Conservation (phyloP, 768 basidiomycete genomes). For the Lentinula edodes region DNA sequence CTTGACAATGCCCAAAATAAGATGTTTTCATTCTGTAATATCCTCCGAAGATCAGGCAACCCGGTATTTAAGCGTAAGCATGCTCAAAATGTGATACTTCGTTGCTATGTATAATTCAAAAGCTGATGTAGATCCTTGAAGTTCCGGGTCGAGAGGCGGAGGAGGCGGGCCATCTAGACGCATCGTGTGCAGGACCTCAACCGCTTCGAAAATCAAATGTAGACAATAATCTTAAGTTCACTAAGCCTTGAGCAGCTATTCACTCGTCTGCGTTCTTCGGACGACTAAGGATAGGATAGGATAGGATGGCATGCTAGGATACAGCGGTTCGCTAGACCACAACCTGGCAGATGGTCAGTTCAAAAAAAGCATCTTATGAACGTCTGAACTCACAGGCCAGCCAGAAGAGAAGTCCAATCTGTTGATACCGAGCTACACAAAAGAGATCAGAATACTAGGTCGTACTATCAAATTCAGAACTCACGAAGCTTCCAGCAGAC, state of each 20-base stretch:
- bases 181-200: too few species aligned
- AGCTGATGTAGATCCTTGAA: neutral
- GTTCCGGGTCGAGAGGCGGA: neutral
- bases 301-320: neutral
- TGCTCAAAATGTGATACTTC: neutral
- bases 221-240: too few species aligned
- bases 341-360: neutral
- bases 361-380: too few species aligned
- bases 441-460: neutral
- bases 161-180: neutral
- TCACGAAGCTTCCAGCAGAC: constrained; percentile 35
- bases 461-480: constrained; percentile 10
- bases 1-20: neutral
- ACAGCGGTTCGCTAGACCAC: neutral
- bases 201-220: too few species aligned
- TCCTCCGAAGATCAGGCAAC: neutral
- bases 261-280: too few species aligned
- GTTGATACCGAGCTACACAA: constrained; percentile 37
- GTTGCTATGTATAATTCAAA: neutral
- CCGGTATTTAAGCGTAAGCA: neutral
- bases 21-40: neutral
- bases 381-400: constrained; percentile 33
- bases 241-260: too few species aligned
- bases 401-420: constrained; percentile 42
- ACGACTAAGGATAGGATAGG: neutral